phyloP scores from a whole-genome alignment of 192 early-diverging fungal species.

The Borealophlyctis nickersoniae region DNA sequence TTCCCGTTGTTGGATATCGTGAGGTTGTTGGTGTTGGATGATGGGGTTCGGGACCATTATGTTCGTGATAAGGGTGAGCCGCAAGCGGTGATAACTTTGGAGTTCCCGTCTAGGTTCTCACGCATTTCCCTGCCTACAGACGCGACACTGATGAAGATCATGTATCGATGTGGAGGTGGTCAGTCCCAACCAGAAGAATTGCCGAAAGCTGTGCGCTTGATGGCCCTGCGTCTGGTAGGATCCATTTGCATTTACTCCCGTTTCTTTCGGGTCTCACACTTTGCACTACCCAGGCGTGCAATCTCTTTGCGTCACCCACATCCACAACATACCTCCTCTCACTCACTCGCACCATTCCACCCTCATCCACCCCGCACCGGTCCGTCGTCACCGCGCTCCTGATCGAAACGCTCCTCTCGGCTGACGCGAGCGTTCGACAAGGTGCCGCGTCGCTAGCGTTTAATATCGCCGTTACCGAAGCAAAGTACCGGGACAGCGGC shows the following conservation, averaged over 20 bases:
- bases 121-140: not conserved
- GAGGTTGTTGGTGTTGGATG: constrained; percentile 52
- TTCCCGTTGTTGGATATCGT: constrained; percentile 68
- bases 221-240: constrained; percentile 58
- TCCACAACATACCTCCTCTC: constrained; percentile 32
- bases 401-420: constrained; percentile 56
- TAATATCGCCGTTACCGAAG: constrained; percentile 59
- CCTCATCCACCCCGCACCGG: constrained; percentile 37
- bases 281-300: constrained; percentile 41
- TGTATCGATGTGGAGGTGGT: constrained; percentile 21
- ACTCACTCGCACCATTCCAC: constrained; percentile 7
- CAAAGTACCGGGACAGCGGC: constrained; percentile 31
- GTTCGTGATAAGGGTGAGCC: constrained; percentile 24
- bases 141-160: constrained; percentile 19
- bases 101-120: constrained; percentile 10
- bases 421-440: constrained; percentile 54
- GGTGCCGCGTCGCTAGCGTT: constrained; percentile 65
- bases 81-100: constrained; percentile 5
- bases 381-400: constrained; percentile 56
- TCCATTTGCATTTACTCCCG: not conserved
- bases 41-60: constrained; percentile 42
- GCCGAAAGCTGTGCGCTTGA: constrained; percentile 51
- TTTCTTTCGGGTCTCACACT: constrained; percentile 7
- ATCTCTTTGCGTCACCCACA: constrained; percentile 48
- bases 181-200: constrained; percentile 17